These are phyloP conservation scores for Aureobasidium sp. DNA, from an alignment of 2,329 filamentous ascomycete species.

Conservation along the genomic window DNA sequence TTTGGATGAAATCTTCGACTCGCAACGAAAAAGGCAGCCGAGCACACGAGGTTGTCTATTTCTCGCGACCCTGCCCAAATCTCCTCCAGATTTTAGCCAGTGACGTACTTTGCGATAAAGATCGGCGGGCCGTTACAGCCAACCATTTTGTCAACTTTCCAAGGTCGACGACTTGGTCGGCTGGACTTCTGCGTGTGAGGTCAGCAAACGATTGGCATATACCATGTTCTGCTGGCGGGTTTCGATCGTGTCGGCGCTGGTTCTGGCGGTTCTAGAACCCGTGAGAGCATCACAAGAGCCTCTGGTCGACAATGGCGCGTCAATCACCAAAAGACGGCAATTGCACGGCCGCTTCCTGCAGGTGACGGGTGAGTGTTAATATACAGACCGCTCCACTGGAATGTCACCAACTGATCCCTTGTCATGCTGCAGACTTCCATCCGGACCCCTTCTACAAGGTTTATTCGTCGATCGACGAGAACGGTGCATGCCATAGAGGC, in stretches of 20 bases:
- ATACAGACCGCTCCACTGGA: slow-evolving; percentile 16
- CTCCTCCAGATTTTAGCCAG: not conserved
- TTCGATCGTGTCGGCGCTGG: not conserved
- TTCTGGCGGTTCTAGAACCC: not conserved
- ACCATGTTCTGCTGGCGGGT: slow-evolving; percentile 4
- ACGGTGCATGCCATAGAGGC: slow-evolving; percentile 70
- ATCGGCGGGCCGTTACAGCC: slow-evolving; percentile 6
- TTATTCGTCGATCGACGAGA: slow-evolving; percentile 63
- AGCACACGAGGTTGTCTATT: not conserved
- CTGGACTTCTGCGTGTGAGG: slow-evolving; percentile 7
- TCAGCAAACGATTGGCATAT: not conserved
- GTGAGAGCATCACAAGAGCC: slow-evolving; percentile 7
- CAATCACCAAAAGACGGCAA: slow-evolving; percentile 7
- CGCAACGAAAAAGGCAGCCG: not conserved
- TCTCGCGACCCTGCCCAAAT: not conserved
- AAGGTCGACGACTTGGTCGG: not conserved
- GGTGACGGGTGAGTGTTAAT: slow-evolving; percentile 63
- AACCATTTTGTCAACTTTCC: not conserved
- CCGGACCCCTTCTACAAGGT: slow-evolving; percentile 81
- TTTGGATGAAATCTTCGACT: not conserved
- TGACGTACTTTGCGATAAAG: slow-evolving; percentile 1
- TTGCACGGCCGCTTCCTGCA: slow-evolving; percentile 69
- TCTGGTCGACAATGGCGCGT: slow-evolving; percentile 13
- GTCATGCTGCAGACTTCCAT: slow-evolving; percentile 64
- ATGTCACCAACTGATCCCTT: slow-evolving; percentile 18